phyloP scores from a whole-genome alignment of 2,329 filamentous ascomycete genomes.

The Cylindrodendrum hubeiense region DNA sequence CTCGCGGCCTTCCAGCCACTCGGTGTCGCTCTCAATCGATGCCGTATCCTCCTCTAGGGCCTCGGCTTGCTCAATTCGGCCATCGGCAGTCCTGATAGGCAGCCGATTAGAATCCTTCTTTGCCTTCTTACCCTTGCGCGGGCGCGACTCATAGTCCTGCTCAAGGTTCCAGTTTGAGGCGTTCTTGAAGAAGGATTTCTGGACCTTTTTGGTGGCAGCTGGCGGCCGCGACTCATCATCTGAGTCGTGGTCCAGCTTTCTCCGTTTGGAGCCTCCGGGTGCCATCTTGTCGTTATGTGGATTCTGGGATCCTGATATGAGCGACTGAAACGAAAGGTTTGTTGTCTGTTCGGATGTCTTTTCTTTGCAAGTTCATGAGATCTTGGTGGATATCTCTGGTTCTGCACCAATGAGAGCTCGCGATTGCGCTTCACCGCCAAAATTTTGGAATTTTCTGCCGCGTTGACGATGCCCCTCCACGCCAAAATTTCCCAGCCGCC shows the following conservation, averaged over 20 bases:
- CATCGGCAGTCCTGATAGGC: slow-evolving; percentile 88
- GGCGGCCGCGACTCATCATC: slow-evolving; percentile 57
- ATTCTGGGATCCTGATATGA: slow-evolving; percentile 21
- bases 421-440: slow-evolving; percentile 52
- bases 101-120: slow-evolving; percentile 79
- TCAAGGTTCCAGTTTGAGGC: slow-evolving; percentile 91
- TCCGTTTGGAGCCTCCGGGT: slow-evolving; percentile 65
- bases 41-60: slow-evolving; percentile 70
- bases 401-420: slow-evolving; percentile 38
- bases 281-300: slow-evolving; percentile 54
- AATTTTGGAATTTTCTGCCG: slow-evolving; percentile 52
- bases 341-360: slow-evolving; percentile 25
- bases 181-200: slow-evolving; percentile 77
- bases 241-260: slow-evolving; percentile 68
- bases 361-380: slow-evolving; percentile 31
- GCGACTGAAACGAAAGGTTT: slow-evolving; percentile 33
- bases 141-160: slow-evolving; percentile 87
- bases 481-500: slow-evolving; percentile 30
- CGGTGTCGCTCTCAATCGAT: slow-evolving; percentile 68
- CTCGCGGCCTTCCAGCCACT: slow-evolving; percentile 73
- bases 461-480: slow-evolving; percentile 30
- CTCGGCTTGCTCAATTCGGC: slow-evolving; percentile 73
- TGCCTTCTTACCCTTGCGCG: slow-evolving; percentile 82
- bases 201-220: slow-evolving; percentile 55
- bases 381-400: slow-evolving; percentile 25